Evolutionary conservation across 23 red algal species (phyloP), one percentile per base, ranked within the genome.

Genomic region (Gracilaria gracilis): DNA sequence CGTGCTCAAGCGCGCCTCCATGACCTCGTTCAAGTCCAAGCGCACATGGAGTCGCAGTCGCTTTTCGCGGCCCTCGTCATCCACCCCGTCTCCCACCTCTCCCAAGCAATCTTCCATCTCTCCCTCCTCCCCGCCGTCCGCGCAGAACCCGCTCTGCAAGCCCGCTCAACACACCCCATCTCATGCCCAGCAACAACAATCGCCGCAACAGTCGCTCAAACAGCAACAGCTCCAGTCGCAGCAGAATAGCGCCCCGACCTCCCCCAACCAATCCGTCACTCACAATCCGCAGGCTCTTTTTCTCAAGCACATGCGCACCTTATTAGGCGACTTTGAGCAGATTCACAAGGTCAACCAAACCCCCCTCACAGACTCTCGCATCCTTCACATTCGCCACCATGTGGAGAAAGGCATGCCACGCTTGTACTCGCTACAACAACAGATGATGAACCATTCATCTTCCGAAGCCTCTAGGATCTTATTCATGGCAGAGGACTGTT

Each of bases 261-360:
- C 72, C n/a, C 40, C 46, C 13, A 77, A 46, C 42, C 72, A 46
- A 20, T 20, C 72, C 13, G 21, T 15, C 39, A 51, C 8, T 28
- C 72, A 50, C 4, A 46, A 46, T 42, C 38, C 72, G 0, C 40
- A 77, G 39, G 39, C 42, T 8, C 69, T 40, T 46, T 77, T 77
- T 31, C 46, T 77, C n/a, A 40, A 42, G 4, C 40, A 77, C 40
- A 49, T 77, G 9, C 31, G 34, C 4, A 39, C 38, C 42, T 46
- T 77, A 23, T 20, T 77, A 11, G 13, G n/a, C 6, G 38, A 46
- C 16, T 77, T 77, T 28, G 72, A 77, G 28, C 72, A 77, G 34
- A 46, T 77, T 77, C 72, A 77, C 39, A 77, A 77, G 24, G 38
- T 77, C 40, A 77, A 77, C 27, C 72, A 77, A 31, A 27, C 46